Evolutionary conservation across 495 filamentous ascomycete genomes (phyloP), one percentile per base, ranked within the genome.

Genomic region (Ascodesmis nigricans): DNA sequence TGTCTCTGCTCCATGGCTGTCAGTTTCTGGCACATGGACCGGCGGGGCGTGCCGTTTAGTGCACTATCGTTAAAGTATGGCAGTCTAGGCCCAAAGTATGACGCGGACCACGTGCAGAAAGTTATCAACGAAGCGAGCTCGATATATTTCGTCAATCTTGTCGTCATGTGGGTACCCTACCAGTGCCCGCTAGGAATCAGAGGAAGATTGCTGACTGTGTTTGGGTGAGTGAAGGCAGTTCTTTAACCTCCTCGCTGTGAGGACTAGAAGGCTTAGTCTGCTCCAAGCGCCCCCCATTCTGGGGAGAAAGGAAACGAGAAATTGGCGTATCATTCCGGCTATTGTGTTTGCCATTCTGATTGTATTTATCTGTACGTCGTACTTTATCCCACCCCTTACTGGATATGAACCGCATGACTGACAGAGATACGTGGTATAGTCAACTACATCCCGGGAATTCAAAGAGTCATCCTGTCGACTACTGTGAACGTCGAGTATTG

Each of bases 141-240:
- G 16, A 66, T 78, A 22, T 79, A 79, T 43, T 79, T 80, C 41
- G 64, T 78, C 20, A 75, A 64, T n/a, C 55, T 80, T 5, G 71
- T 80, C 4, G 64, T 75, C 3, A 73, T 73, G 69, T 65, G 49
- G 49, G 58, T 45, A 7, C 17, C 20, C 33, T 42, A 11, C 4
- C 2, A 14, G 8, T 18, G 13, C 14, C 15, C 9, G 5, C 2
- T 14, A 11, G 6, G 10, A 21, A 14, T 10, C 8, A 14, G 34
- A n/a, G 11, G n/a, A 5, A 11, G 6, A 14, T 5, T 33, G 30
- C 30, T 33, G 30, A 33, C 7, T 6, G 28, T 6, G 28, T 30
- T 30, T n/a, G n/a, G n/a, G 28, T 3, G 16, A 37, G 14, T 35
- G 41, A 16, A 67, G 63, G 56, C 74, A 78, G 64, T 74, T 65